A percentile compares a stretch with the other conserved stretches of the same genome.
phyloP scores from a whole-genome alignment of 768 basidiomycete species.

The Kwoniella botswanensis region DNA sequence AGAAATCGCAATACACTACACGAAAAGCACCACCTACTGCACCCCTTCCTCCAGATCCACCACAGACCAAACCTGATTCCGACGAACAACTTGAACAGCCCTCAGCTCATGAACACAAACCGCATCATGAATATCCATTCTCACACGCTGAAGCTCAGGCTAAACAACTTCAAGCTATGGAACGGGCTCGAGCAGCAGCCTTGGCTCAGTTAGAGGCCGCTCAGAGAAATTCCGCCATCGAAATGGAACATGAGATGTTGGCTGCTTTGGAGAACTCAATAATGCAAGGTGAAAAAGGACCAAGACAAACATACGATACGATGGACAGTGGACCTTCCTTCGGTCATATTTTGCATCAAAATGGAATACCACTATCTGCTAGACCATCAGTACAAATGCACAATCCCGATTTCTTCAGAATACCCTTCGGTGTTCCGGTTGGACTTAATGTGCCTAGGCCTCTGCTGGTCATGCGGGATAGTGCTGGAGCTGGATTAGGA shows the following conservation, averaged over 20 bases:
- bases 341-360: slow-evolving; percentile 46
- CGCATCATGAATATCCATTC: slow-evolving; percentile 49
- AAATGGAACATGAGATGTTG: slow-evolving; percentile 22
- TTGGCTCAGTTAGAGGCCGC: slow-evolving; percentile 43
- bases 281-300: slow-evolving; percentile 27
- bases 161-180: slow-evolving; percentile 44
- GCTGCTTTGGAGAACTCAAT: neutral
- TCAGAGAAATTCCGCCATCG: slow-evolving; percentile 12
- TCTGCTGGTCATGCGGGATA: slow-evolving; percentile 37
- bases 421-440: slow-evolving; percentile 47
- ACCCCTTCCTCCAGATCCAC: slow-evolving; percentile 16
- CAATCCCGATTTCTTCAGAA: slow-evolving; percentile 30
- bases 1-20: slow-evolving; percentile 12
- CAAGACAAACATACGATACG: slow-evolving; percentile 48
- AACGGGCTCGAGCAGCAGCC: slow-evolving; percentile 38
- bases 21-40: slow-evolving; percentile 18
- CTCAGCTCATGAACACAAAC: slow-evolving; percentile 36
- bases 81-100: slow-evolving; percentile 4
- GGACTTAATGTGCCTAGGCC: slow-evolving; percentile 32
- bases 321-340: slow-evolving; percentile 53
- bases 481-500: slow-evolving; percentile 31
- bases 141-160: slow-evolving; percentile 38
- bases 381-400: slow-evolving; percentile 20
- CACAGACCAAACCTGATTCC: slow-evolving; percentile 31
- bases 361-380: slow-evolving; percentile 38